These are phyloP conservation scores for Orbilia blumenaviensis DNA, from an alignment of 2,329 filamentous ascomycete genomes.

Conservation along the genomic window DNA sequence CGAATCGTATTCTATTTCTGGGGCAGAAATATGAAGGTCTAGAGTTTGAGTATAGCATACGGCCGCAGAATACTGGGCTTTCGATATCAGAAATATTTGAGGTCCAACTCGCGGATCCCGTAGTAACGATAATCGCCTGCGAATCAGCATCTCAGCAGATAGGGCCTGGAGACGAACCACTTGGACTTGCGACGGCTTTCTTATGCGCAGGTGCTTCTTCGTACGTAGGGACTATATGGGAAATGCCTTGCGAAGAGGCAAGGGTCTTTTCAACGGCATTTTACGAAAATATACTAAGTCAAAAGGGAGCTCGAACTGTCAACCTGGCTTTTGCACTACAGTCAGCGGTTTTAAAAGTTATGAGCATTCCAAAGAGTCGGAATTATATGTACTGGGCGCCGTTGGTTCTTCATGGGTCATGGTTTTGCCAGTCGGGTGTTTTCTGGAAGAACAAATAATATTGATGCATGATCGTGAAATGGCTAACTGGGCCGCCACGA, in stretches of 20 bases:
- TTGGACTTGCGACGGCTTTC: neutral
- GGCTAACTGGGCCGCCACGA: neutral
- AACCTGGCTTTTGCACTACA: neutral
- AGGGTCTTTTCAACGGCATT: neutral
- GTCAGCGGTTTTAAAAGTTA: neutral
- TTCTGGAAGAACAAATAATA: neutral
- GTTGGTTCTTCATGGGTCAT: neutral
- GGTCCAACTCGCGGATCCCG: neutral
- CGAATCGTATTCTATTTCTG: neutral
- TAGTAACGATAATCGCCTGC: neutral
- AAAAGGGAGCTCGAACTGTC: neutral
- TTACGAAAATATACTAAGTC: neutral
- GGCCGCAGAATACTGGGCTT: neutral
- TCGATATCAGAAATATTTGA: neutral
- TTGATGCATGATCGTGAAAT: neutral
- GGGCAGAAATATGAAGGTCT: neutral
- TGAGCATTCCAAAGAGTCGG: neutral
- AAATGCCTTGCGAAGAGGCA: neutral
- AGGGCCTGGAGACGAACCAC: neutral
- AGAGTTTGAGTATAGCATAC: neutral
- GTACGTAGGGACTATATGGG: neutral
- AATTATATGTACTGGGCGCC: constrained; percentile 2
- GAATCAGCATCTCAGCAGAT: constrained; percentile 5
- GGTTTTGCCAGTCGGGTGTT: neutral
- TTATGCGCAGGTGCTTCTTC: neutral